Base-by-base conservation (phyloP, 345 rosid genomes). In the Erysimum cheiranthoides region DNA sequence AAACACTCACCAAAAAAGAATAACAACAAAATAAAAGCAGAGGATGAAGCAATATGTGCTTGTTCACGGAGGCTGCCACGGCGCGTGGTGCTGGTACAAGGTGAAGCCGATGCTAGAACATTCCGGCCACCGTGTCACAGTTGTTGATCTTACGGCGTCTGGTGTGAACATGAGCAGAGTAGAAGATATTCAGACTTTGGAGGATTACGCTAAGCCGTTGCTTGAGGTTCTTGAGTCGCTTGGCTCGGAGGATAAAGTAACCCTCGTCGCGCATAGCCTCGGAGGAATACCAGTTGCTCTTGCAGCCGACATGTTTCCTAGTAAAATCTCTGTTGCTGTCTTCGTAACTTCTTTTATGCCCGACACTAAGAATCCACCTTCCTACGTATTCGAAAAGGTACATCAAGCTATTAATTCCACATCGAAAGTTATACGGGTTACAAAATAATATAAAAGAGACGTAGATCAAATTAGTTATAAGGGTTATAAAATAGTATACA, bases 21-120 rank as follows among this genome's bases (percentile, higher is more conserved):
- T 50, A 31, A 32, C 17, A 3, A 21, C 25, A 10, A 3, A 49
- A 16, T 18, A 13, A 64, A 72, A 10, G 2, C 25, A 61, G 57
- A 66, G 28, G 0, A 62, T 57, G 62, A 83, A 68, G 58, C 90
- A 86, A 13, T 87, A 85, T 65, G 80, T 89, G 57, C 78, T 78
- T 16, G 70, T 78, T 68, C 82, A 78, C 11, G 82, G 78, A 2
- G 71, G 60, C 2, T 68, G 84, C 75, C 88, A 86, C 32, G 92
- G 92, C 1, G 88, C 84, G 1, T 89, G 93, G 97, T 25, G 81
- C 40, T 87, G 93, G 97, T 81, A 85, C 87, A 87, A 86, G 80
- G 53, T 91, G 18, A 89, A 87, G 45, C 85, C 87, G 4, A 61
- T 39, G 40, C 85, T 86, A 0, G 85, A 87, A 71, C 31, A 71